Evolutionary conservation across 2,329 filamentous ascomycete species (phyloP).

Genomic region (Aspergillus viridinutans): DNA sequence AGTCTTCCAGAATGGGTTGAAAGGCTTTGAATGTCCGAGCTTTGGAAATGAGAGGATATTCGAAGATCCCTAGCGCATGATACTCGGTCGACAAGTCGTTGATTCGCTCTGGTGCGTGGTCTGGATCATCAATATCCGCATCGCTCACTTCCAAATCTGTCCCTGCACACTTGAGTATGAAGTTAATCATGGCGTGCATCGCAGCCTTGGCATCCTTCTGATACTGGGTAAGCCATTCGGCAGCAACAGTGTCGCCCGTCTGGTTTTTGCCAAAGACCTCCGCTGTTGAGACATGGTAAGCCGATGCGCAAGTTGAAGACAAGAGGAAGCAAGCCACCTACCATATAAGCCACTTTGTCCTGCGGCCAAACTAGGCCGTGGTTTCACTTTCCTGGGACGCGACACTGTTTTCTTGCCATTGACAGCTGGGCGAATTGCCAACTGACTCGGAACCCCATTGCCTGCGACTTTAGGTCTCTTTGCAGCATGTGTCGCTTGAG

Average conservation of each 20-base stretch:
- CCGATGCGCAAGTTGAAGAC: neutral
- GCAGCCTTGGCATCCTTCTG: slow-evolving; percentile 52
- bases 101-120: slow-evolving; percentile 75
- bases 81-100: slow-evolving; percentile 84
- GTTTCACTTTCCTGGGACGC: slow-evolving; percentile 48
- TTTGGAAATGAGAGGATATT: slow-evolving; percentile 87
- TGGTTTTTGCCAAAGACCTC: slow-evolving; percentile 57
- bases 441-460: slow-evolving; percentile 41
- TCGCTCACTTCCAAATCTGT: slow-evolving; percentile 73
- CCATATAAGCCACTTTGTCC: slow-evolving; percentile 56
- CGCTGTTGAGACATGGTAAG: slow-evolving; percentile 38
- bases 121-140: slow-evolving; percentile 83
- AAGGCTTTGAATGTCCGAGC: slow-evolving; percentile 73
- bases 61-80: slow-evolving; percentile 75
- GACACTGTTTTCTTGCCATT: slow-evolving; percentile 42
- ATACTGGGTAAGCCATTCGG: slow-evolving; percentile 56
- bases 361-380: slow-evolving; percentile 49
- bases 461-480: slow-evolving; percentile 56
- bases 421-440: slow-evolving; percentile 53
- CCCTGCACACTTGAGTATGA: slow-evolving; percentile 65
- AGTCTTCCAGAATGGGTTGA: slow-evolving; percentile 69
- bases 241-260: slow-evolving; percentile 53
- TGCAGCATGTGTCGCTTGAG: slow-evolving; percentile 29
- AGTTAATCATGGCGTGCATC: slow-evolving; percentile 58
- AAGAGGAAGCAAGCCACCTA: slow-evolving; percentile 26